A percentile compares a stretch with the other conserved stretches of the same genome.
Conservation (phyloP, 257 asterid species). For the Jasminum sambac region DNA sequence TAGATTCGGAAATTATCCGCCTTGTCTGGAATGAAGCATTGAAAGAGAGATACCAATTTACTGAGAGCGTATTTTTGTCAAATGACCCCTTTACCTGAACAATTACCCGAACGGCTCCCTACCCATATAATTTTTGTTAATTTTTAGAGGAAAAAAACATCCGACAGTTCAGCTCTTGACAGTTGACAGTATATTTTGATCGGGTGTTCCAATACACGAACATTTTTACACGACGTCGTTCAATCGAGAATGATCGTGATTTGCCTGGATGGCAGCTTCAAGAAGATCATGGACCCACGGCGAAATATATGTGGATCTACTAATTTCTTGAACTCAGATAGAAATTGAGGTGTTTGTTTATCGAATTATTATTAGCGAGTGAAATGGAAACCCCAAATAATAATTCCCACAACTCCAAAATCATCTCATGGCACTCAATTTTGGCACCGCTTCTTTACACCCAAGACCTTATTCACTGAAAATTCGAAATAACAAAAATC, state of each 20-base stretch:
- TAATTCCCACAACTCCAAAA: slow-evolving; percentile 11
- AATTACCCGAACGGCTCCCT: too few species aligned
- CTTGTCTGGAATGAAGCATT: too few species aligned
- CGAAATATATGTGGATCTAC: slow-evolving; percentile 56
- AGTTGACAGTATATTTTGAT: too few species aligned
- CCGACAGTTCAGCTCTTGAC: too few species aligned
- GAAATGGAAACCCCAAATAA: slow-evolving; percentile 26
- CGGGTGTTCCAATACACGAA: too few species aligned
- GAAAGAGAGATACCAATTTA: too few species aligned
- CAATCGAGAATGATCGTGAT: not conserved
- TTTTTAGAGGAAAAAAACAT: too few species aligned
- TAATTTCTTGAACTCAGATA: slow-evolving; percentile 37
- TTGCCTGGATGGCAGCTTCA: not conserved
- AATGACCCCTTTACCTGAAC: too few species aligned
- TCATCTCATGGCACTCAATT: slow-evolving; percentile 60
- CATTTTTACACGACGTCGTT: too few species aligned
- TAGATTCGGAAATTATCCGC: too few species aligned
- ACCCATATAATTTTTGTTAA: too few species aligned
- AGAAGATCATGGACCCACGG: slow-evolving; percentile 27
- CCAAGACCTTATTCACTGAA: slow-evolving; percentile 38
- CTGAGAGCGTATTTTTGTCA: too few species aligned
- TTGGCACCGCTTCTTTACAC: slow-evolving; percentile 44
- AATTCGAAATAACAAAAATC: slow-evolving; percentile 37
- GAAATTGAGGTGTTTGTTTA: slow-evolving; percentile 43
- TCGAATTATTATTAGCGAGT: slow-evolving; percentile 20